Evolutionary conservation across 2,329 filamentous ascomycete species (phyloP), one percentile per base, ranked within the genome.

Genomic region (Cladobotryum protrusum): DNA sequence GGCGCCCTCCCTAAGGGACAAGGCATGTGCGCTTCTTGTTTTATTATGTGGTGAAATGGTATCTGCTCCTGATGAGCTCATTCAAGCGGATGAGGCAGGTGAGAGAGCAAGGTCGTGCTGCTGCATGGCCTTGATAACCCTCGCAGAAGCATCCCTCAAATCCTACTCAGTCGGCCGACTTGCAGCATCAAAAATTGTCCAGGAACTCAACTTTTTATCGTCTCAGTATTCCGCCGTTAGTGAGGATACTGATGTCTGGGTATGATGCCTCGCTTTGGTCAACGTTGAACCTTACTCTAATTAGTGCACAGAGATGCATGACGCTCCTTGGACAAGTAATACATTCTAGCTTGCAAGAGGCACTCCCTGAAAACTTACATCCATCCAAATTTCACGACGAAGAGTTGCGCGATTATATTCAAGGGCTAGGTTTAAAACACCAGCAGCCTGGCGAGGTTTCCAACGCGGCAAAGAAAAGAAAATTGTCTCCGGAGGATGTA

Each of bases 41-140:
- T 49, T 73, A 3, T 63, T 76, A 12, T 76, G 72, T 45, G 65
- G 63, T 17, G 72, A 77, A 32, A 58, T 71, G 51, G 60, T 68
- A 20, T 64, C 59, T 17, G 60, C 58, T 12, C 62, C 64, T 17
- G 63, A 63, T 18, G 61, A 61, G 9, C 57, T 70, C 14, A 54
- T 63, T n/a, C 55, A 61, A 8, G 49, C 58, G 7, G 62, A 65
- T 15, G 54, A 60, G 1, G 50, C 55, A 14, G 58, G 61, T 14
- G 56, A 59, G 3, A 55, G 63, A 2, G 62, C 65, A 13, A 64
- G 68, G 39, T 61, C 57, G 6, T 59, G 63, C 3, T 66, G 72
- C 34, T 73, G 69, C 39, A 54, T 63, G 39, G 67, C 70, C 11
- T 59, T 77, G 11, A 50, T 71, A 9, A 59, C 59, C 3, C 64